phyloP scores from a whole-genome alignment of 2,329 filamentous ascomycete genomes.

The Alternaria longipes region DNA sequence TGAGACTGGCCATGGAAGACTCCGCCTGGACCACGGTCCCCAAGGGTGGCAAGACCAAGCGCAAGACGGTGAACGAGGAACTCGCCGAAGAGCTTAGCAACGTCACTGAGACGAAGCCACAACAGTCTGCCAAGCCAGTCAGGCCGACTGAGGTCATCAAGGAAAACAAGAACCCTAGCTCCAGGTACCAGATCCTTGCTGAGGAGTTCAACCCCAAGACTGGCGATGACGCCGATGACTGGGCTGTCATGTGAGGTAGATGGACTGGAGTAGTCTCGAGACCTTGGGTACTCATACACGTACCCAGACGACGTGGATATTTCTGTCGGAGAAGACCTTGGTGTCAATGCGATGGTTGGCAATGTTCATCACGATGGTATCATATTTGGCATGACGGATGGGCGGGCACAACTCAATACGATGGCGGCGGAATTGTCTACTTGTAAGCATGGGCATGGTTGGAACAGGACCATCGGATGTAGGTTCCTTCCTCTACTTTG shows the following conservation, averaged over 20 bases:
- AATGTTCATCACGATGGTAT: slow-evolving; percentile 4
- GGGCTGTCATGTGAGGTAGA: slow-evolving; percentile 49
- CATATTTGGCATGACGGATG: slow-evolving; percentile 2
- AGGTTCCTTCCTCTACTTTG: slow-evolving; percentile 10
- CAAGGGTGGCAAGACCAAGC: slow-evolving; percentile 63
- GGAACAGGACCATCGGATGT: not conserved
- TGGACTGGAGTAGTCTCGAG: not conserved
- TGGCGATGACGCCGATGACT: slow-evolving; percentile 54
- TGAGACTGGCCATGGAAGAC: slow-evolving; percentile 59
- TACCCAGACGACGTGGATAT: slow-evolving; percentile 2
- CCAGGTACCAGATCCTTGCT: slow-evolving; percentile 43
- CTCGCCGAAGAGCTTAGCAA: slow-evolving; percentile 53
- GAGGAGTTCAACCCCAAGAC: slow-evolving; percentile 34
- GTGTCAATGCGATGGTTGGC: slow-evolving; percentile 4
- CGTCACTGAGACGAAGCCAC: slow-evolving; percentile 25
- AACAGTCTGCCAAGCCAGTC: slow-evolving; percentile 34
- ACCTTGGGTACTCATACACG: not conserved
- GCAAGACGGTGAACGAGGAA: slow-evolving; percentile 57
- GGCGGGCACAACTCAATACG: slow-evolving; percentile 1
- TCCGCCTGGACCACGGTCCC: slow-evolving; percentile 70
- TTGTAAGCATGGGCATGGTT: slow-evolving; percentile 4
- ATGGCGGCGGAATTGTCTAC: slow-evolving; percentile 9
- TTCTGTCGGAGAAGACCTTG: slow-evolving; percentile 3
- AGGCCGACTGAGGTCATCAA: slow-evolving; percentile 35
- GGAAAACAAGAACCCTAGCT: slow-evolving; percentile 42